A percentile compares a stretch with the other conserved stretches of the same genome.
These are phyloP conservation scores for Erodium moschatum DNA, from an alignment of 441 rosid species.

Conservation along the genomic window DNA sequence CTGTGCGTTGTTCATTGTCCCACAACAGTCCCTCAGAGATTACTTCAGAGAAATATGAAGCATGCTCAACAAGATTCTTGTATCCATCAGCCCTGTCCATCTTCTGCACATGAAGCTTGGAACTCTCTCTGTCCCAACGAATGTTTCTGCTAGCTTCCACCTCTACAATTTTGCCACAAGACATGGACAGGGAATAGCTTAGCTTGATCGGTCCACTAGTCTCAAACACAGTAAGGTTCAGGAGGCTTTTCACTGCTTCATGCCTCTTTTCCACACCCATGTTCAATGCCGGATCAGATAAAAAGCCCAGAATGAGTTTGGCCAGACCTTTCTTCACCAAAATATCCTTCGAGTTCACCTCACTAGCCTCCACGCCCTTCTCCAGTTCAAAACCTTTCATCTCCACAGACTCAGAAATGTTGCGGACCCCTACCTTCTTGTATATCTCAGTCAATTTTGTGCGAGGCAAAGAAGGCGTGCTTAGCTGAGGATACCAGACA, in stretches of 20 bases:
- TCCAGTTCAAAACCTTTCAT: slow-evolving; percentile 28
- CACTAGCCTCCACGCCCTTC: slow-evolving; percentile 17
- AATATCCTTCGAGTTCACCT: slow-evolving; percentile 20
- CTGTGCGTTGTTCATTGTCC: slow-evolving; percentile 43
- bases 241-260: slow-evolving; percentile 34
- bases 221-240: slow-evolving; percentile 33
- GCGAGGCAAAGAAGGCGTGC: slow-evolving; percentile 32
- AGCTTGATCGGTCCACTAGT: slow-evolving; percentile 31
- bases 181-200: slow-evolving; percentile 32
- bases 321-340: slow-evolving; percentile 32
- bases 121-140: slow-evolving; percentile 52
- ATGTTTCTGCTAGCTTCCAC: slow-evolving; percentile 30
- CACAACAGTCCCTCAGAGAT: slow-evolving; percentile 52
- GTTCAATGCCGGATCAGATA: slow-evolving; percentile 37
- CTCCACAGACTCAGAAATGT: slow-evolving; percentile 43
- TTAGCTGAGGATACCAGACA: slow-evolving; percentile 61
- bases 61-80: slow-evolving; percentile 40
- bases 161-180: slow-evolving; percentile 29
- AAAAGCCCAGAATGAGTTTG: slow-evolving; percentile 48
- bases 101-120: slow-evolving; percentile 40
- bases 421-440: slow-evolving; percentile 45
- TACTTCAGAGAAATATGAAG: slow-evolving; percentile 40
- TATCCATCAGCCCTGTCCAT: slow-evolving; percentile 27
- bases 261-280: slow-evolving; percentile 44
- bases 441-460: slow-evolving; percentile 41